Base-by-base conservation (phyloP, 2,329 filamentous ascomycete species). In the Raffaelea ambrosiae region DNA sequence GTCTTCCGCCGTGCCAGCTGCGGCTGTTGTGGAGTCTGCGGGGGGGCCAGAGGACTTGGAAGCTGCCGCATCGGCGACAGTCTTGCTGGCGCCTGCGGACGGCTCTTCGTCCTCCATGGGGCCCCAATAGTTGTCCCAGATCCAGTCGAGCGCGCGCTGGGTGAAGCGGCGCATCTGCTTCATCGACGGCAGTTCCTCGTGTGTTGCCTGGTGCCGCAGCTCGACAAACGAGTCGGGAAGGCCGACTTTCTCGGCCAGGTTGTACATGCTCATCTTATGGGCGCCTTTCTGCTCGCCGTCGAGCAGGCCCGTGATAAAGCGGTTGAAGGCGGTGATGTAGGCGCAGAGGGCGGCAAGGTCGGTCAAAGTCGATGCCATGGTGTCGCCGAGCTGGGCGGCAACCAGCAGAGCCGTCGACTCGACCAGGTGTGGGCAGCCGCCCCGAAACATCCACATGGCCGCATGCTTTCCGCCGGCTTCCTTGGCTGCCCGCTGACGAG, bases 51-150 rank as follows among this genome's bases (percentile, higher is more conserved):
- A n/a, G n/a, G n/a, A n/a, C n/a, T n/a, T 9, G 5, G 31, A 2
- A 14, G 19, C 29, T 13, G n/a, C n/a, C n/a, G n/a, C n/a, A n/a
- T n/a, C n/a, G n/a, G n/a, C n/a, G n/a, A n/a, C n/a, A n/a, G n/a
- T n/a, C n/a, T 43, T 16, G 26, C 35, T 9, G 14, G 47, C 1
- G 41, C 50, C 14, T 36, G n/a, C n/a, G n/a, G n/a, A n/a, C n/a
- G n/a, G n/a, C 5, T 36, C 50, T 10, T 18, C 42, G 3, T 18
- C 53, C 5, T 43, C 48, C 19, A 80, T 61, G 40, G 74, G 67
- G 57, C 64, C 67, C 90, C 90, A 97, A 69, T 95, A 96, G 63
- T 87, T 87, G 46, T 82, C 75, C 87, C 88, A 95, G 45, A 96
- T 81, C 90, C 90, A 96, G 40, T 73, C 71, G 52, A 96, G 70